phyloP scores from a whole-genome alignment of 768 basidiomycete genomes.

The Chalciporus chontae region DNA sequence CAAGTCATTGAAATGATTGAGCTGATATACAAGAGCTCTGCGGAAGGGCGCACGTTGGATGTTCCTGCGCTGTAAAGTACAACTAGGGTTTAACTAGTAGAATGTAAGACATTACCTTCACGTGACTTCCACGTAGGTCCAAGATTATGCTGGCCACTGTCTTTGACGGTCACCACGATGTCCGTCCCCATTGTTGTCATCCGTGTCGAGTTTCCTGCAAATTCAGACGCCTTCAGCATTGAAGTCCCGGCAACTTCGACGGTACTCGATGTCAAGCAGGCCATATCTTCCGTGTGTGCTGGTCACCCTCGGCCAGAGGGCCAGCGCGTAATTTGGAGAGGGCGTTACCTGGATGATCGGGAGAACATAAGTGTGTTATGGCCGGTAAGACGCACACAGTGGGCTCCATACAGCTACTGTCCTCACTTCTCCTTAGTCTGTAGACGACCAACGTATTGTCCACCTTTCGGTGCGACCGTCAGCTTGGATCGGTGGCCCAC shows the following conservation, averaged over 20 bases:
- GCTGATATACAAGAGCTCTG: slow-evolving; percentile 63
- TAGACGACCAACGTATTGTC: slow-evolving; percentile 56
- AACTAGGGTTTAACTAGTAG: too few relatives aligned
- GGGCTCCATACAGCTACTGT: slow-evolving; percentile 4
- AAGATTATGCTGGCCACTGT: neutral
- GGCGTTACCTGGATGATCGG: slow-evolving; percentile 59
- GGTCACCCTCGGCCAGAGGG: slow-evolving; percentile 68
- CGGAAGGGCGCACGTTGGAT: slow-evolving; percentile 49
- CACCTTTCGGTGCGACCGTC: slow-evolving; percentile 81
- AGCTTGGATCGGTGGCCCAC: slow-evolving; percentile 63
- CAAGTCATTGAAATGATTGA: slow-evolving; percentile 76
- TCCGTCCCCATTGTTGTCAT: slow-evolving; percentile 35
- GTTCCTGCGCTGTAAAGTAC: slow-evolving; percentile 19
- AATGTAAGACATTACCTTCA: too few relatives aligned
- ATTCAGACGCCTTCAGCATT: slow-evolving; percentile 63
- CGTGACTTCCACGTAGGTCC: slow-evolving; percentile 32
- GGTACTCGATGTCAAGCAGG: slow-evolving; percentile 62
- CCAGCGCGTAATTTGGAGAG: slow-evolving; percentile 75
- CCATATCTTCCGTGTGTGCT: slow-evolving; percentile 56
- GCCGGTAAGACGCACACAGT: slow-evolving; percentile 46
- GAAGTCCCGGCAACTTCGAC: slow-evolving; percentile 46
- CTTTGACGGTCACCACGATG: slow-evolving; percentile 15
- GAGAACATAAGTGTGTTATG: slow-evolving; percentile 67
- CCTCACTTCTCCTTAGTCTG: slow-evolving; percentile 35
- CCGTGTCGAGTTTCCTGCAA: slow-evolving; percentile 73